These are phyloP conservation scores for Fraxinus albicans DNA, from an alignment of 305 asterid genomes.

Conservation along the genomic window DNA sequence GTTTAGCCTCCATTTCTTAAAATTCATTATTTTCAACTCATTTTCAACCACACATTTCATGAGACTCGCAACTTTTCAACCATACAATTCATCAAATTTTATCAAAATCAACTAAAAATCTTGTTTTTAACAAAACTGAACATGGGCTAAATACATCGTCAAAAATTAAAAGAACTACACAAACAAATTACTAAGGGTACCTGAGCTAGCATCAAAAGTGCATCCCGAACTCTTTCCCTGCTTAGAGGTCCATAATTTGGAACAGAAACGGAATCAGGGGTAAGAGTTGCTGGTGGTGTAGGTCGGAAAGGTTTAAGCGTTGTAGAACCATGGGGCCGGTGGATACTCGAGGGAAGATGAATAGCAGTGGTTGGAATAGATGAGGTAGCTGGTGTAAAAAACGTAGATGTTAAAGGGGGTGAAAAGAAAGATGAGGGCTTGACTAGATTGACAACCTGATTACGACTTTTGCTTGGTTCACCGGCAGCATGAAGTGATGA, in stretches of 20 bases:
- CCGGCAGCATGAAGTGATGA: not conserved
- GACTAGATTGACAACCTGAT: not conserved
- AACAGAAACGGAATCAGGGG: not conserved
- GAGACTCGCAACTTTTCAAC: no score
- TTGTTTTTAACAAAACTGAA: no score
- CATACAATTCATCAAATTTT: no score
- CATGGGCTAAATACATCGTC: not conserved
- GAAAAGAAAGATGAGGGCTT: slow-evolving; percentile 1
- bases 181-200: not conserved
- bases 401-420: not conserved
- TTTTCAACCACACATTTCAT: no score
- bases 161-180: not conserved
- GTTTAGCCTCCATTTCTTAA: not conserved
- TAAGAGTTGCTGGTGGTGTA: not conserved
- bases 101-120: no score
- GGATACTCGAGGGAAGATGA: not conserved
- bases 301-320: not conserved
- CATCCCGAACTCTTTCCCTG: not conserved
- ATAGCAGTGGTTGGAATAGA: not conserved
- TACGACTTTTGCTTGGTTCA: not conserved
- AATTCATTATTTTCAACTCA: no score
- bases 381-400: not conserved
- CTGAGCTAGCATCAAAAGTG: not conserved
- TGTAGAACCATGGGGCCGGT: not conserved
- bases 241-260: not conserved